A percentile compares a stretch with the other conserved stretches of the same genome.
Evolutionary conservation across 257 asterid species (phyloP).

Genomic region (Nicotiana obtusifolia): DNA sequence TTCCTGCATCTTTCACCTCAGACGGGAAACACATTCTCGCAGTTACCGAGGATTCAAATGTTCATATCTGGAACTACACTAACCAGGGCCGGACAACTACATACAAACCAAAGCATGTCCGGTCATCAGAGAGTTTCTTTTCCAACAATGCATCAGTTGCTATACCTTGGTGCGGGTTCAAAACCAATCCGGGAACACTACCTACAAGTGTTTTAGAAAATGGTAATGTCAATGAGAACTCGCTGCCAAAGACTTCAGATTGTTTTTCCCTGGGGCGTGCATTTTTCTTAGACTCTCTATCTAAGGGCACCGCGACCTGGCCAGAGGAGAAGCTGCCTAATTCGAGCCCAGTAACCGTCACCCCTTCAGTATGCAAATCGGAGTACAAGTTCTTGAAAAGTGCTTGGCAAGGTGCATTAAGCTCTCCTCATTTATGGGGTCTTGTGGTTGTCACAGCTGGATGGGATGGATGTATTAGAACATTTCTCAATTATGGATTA

Average conservation of each 20-base stretch:
- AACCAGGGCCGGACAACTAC: constrained; percentile 38
- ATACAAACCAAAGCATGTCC: constrained; percentile 24
- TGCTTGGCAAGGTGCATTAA: constrained; percentile 53
- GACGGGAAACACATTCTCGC: constrained; percentile 78
- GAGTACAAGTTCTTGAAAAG: constrained; percentile 68
- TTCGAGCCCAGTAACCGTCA: constrained; percentile 21
- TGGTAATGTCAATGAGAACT: constrained; percentile 38
- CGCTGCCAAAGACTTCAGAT: constrained; percentile 44
- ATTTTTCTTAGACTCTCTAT: constrained; percentile 52
- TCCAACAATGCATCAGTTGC: constrained; percentile 74
- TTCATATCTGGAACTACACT: constrained; percentile 63
- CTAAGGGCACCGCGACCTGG: constrained; percentile 67
- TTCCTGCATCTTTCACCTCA: constrained; percentile 67
- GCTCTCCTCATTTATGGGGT: constrained; percentile 74
- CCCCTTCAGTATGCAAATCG: constrained; percentile 35
- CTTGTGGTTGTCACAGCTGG: constrained; percentile 88
- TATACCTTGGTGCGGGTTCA: constrained; percentile 77
- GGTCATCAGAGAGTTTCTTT: constrained; percentile 62
- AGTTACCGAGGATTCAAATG: constrained; percentile 59
- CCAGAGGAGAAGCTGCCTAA: constrained; percentile 66
- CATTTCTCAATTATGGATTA: constrained; percentile 78
- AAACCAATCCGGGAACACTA: constrained; percentile 38
- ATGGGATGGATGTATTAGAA: constrained; percentile 82
- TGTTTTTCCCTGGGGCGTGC: constrained; percentile 52
- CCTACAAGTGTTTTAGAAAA: constrained; percentile 38